Evolutionary conservation across 768 basidiomycete species (phyloP).

Genomic region (Obba rivulosa): DNA sequence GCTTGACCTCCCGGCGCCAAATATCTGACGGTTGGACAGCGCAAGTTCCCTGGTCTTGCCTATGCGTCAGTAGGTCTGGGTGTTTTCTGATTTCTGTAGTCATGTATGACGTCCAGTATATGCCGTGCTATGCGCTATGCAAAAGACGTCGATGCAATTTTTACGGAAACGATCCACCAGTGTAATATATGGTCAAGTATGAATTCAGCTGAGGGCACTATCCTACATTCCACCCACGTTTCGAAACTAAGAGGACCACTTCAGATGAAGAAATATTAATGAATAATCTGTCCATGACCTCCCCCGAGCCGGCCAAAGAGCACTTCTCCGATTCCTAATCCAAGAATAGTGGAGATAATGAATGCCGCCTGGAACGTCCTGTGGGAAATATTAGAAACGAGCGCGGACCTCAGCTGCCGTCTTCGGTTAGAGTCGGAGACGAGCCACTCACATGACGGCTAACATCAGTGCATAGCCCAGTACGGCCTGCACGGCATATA

Average conservation of each 20-base stretch:
- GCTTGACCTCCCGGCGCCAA: conserved; percentile 5
- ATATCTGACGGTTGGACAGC: not conserved
- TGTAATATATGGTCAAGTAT: no score
- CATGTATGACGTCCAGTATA: not conserved
- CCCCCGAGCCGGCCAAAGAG: conserved; percentile 47
- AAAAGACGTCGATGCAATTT: no score
- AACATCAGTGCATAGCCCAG: conserved; percentile 75
- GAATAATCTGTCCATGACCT: conserved; percentile 7
- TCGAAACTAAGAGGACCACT: no score
- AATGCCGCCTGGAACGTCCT: conserved; percentile 86
- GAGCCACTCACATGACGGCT: conserved; percentile 60
- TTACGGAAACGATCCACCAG: no score
- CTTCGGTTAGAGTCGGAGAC: not conserved
- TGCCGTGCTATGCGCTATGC: not conserved
- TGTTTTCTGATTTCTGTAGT: not conserved
- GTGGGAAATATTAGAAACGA: conserved; percentile 7
- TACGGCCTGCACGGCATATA: conserved; percentile 58
- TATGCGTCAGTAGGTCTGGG: no score
- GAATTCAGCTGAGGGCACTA: no score
- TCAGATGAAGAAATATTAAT: conserved; percentile 6
- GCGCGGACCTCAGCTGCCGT: conserved; percentile 8
- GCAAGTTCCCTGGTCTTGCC: not conserved
- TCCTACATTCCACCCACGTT: not conserved
- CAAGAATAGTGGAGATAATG: conserved; percentile 66
- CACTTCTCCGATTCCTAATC: conserved; percentile 70